These are phyloP conservation scores for Conticribra guillardii DNA, from an alignment of 108 stramenopile genomes.

Conservation along the genomic window DNA sequence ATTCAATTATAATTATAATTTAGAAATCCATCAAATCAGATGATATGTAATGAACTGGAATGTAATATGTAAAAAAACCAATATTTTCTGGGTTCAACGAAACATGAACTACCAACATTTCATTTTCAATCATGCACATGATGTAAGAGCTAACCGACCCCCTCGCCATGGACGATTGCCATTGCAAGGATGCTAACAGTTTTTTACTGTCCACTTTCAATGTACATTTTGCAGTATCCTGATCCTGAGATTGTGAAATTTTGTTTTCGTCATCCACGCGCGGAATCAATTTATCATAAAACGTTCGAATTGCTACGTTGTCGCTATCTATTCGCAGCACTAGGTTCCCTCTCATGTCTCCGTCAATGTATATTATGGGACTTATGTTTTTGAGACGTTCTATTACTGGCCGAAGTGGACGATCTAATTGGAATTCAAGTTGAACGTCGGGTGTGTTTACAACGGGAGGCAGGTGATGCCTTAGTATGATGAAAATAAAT, in stretches of 20 bases:
- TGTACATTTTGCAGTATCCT: slow-evolving; percentile 43
- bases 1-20: too few species aligned
- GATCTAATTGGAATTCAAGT: slow-evolving; percentile 70
- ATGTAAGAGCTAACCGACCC: slow-evolving; percentile 66
- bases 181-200: slow-evolving; percentile 74
- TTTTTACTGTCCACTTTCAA: slow-evolving; percentile 88
- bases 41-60: slow-evolving; percentile 77
- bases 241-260: slow-evolving; percentile 12
- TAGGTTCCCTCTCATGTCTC: slow-evolving; percentile 57
- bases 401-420: slow-evolving; percentile 72
- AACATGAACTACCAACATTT: slow-evolving; percentile 85
- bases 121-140: slow-evolving; percentile 82
- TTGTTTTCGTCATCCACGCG: slow-evolving; percentile 33
- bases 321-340: slow-evolving; percentile 53
- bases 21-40: slow-evolving; percentile 26
- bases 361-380: slow-evolving; percentile 59
- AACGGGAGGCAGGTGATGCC: slow-evolving; percentile 76
- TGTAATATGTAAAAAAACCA: slow-evolving; percentile 85
- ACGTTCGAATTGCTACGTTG: slow-evolving; percentile 56
- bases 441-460: slow-evolving; percentile 74
- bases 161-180: slow-evolving; percentile 66
- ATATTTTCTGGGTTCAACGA: slow-evolving; percentile 65
- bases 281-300: slow-evolving; percentile 57
- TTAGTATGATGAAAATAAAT: slow-evolving; percentile 2
- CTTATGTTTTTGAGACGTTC: slow-evolving; percentile 76